These are phyloP conservation scores for Glebionis coronaria DNA, from an alignment of 129 eudicot species.

Conservation along the genomic window DNA sequence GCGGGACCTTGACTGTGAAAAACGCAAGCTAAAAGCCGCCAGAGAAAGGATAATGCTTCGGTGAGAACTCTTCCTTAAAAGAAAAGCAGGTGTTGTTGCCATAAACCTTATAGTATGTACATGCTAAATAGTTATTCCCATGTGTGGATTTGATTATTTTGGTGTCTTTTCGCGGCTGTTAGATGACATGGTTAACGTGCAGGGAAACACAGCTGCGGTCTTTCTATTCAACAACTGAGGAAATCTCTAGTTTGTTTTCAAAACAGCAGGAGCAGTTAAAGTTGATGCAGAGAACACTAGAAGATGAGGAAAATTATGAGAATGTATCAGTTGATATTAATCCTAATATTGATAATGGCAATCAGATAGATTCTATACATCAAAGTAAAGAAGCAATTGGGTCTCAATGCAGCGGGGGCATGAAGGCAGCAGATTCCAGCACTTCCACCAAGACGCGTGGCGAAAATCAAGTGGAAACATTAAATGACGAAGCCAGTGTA, in stretches of 20 bases:
- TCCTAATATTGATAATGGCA: slow-evolving; percentile 32
- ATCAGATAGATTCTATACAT: slow-evolving; percentile 19
- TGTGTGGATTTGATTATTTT: neutral
- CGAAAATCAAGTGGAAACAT: slow-evolving; percentile 32
- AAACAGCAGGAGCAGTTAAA: slow-evolving; percentile 97
- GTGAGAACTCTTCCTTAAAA: slow-evolving; percentile 33
- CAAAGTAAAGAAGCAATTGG: slow-evolving; percentile 39
- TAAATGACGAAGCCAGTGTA: slow-evolving; percentile 67
- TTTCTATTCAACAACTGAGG: slow-evolving; percentile 95
- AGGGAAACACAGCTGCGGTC: slow-evolving; percentile 98
- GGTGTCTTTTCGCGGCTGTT: slow-evolving; percentile 3
- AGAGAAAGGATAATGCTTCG: slow-evolving; percentile 97
- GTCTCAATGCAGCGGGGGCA: slow-evolving; percentile 37
- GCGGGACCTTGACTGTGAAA: slow-evolving; percentile 87
- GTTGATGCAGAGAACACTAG: slow-evolving; percentile 85
- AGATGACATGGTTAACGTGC: slow-evolving; percentile 28
- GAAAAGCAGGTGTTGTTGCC: neutral
- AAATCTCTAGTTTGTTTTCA: slow-evolving; percentile 61
- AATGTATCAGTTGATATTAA: slow-evolving; percentile 56
- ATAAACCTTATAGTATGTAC: neutral
- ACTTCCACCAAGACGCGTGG: slow-evolving; percentile 40
- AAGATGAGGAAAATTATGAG: slow-evolving; percentile 88
- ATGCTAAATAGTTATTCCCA: neutral
- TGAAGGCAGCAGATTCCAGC: slow-evolving; percentile 39
- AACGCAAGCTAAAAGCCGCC: slow-evolving; percentile 80